Conservation (phyloP, 306 rosid species). For the Glycine latifolia region DNA sequence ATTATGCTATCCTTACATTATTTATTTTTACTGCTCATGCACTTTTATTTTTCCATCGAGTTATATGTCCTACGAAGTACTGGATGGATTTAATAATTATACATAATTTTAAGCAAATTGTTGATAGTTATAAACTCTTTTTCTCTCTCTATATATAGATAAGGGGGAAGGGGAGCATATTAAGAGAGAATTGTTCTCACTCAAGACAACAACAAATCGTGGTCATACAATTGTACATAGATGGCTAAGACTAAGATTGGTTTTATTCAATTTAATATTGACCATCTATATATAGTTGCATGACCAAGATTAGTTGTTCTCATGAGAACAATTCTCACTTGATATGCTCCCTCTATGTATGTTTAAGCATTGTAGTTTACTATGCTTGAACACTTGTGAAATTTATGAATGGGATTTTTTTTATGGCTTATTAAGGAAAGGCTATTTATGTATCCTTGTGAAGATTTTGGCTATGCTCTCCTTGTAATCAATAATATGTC, state of each 20-base stretch:
- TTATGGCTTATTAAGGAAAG: background rate
- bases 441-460: background rate
- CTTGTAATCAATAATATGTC: slow-evolving; percentile 33
- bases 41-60: slow-evolving; percentile 29
- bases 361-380: slow-evolving; percentile 7
- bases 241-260: background rate
- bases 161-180: background rate
- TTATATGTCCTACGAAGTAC: slow-evolving; percentile 9
- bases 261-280: background rate
- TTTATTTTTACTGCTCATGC: slow-evolving; percentile 7
- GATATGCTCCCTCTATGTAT: background rate
- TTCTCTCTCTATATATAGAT: too few relatives aligned
- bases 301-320: background rate
- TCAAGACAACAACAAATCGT: background rate
- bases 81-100: slow-evolving; percentile 32
- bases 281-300: background rate
- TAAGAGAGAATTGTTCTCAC: background rate
- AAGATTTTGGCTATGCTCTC: slow-evolving; percentile 40
- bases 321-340: background rate
- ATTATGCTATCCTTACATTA: slow-evolving; percentile 28
- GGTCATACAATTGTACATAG: background rate
- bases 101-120: background rate
- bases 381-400: slow-evolving; percentile 18
- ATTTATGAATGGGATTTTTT: background rate
- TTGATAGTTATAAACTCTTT: too few relatives aligned